Evolutionary conservation across 306 rosid species (phyloP).

Genomic region (Abrus precatorius): DNA sequence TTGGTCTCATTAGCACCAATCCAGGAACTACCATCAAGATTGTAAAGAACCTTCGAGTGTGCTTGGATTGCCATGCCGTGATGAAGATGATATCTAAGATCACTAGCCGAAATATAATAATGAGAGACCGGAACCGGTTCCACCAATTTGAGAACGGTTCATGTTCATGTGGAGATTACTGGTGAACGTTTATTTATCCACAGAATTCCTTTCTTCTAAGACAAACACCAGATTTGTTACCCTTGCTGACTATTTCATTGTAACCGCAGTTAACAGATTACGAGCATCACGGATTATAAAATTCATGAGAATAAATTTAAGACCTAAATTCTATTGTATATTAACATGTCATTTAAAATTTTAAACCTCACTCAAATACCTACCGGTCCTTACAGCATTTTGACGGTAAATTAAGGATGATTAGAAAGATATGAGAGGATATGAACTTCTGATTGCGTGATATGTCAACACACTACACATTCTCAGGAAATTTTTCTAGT

Average conservation of each 20-base stretch:
- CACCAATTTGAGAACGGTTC: conserved; percentile 81
- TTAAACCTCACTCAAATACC: not conserved
- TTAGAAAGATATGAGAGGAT: not conserved
- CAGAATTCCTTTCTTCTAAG: not conserved
- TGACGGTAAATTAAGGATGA: not conserved
- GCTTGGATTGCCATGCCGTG: conserved; percentile 81
- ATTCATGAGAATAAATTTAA: not conserved
- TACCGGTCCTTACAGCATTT: not conserved
- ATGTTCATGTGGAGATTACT: conserved; percentile 83
- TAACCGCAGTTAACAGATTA: not conserved
- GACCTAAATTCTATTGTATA: not conserved
- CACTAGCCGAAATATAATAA: conserved; percentile 69
- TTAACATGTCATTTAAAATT: not conserved
- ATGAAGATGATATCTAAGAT: conserved; percentile 76
- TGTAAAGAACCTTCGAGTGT: conserved; percentile 80
- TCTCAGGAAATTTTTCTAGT: no score
- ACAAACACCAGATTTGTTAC: not conserved
- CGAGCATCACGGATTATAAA: not conserved
- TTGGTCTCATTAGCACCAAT: conserved; percentile 77
- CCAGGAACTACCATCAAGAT: conserved; percentile 74
- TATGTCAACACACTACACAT: no score
- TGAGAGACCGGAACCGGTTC: conserved; percentile 83
- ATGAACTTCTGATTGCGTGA: not conserved
- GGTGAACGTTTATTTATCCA: conserved; percentile 55
- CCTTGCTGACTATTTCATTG: not conserved